phyloP scores from a whole-genome alignment of 164 flowering plant species.

The Brasenia schreberi region DNA sequence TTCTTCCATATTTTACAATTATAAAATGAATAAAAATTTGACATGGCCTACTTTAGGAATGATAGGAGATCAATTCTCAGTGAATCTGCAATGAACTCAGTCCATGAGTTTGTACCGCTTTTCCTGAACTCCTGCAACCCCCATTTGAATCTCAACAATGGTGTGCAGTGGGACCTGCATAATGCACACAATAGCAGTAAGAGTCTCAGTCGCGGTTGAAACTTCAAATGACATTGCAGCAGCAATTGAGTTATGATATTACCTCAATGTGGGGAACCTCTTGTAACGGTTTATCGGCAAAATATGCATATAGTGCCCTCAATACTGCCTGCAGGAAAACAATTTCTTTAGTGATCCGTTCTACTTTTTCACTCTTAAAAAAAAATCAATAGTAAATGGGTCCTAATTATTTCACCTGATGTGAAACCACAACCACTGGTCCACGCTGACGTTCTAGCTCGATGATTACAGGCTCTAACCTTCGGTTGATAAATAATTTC shows the following conservation, averaged over 20 bases:
- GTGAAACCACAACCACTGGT: constrained; percentile 93
- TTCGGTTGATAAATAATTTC: constrained; percentile 15
- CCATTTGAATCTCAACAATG: constrained; percentile 97
- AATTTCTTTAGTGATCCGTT: too few relatives aligned
- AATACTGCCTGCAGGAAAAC: constrained; percentile 57
- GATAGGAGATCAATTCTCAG: too few relatives aligned
- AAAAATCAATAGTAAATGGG: not conserved
- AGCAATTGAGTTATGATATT: constrained; percentile 3
- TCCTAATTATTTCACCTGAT: constrained; percentile 44
- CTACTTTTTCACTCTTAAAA: not conserved
- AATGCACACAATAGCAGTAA: not conserved
- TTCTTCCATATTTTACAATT: too few relatives aligned
- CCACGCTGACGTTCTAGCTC: constrained; percentile 97
- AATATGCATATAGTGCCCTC: constrained; percentile 96
- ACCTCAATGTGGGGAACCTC: constrained; percentile 99
- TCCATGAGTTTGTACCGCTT: constrained; percentile 98
- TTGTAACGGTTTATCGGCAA: constrained; percentile 89
- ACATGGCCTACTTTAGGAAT: too few relatives aligned
- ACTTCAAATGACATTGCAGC: not conserved
- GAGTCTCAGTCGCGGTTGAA: not conserved
- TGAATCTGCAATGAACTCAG: constrained; percentile 11
- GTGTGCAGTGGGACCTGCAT: constrained; percentile 86
- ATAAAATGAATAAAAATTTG: too few relatives aligned
- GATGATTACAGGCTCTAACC: constrained; percentile 96
- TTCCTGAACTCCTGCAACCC: constrained; percentile 93